Evolutionary conservation across 768 basidiomycete species (phyloP), one percentile per base, ranked within the genome.

Genomic region (Mycena crocata): DNA sequence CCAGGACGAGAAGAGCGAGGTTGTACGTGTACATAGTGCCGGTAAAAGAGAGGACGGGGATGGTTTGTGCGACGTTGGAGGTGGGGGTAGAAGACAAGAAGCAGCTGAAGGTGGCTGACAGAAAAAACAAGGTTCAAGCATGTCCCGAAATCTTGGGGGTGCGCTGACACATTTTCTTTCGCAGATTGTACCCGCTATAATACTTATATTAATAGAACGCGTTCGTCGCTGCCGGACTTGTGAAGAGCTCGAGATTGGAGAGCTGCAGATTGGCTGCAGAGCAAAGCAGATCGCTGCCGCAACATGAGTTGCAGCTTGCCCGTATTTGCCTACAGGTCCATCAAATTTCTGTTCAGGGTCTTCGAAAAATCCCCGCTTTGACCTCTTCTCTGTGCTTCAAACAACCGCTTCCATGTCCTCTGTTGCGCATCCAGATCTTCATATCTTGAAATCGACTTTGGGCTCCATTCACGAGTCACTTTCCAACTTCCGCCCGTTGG

Each of bases 401-500:
- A 14, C n/a, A n/a, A n/a, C n/a, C n/a, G n/a, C n/a, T 15, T 15
- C 14, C 15, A 66, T 67, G 59, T 48, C 52, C 26, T 45, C 17
- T 46, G 56, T n/a, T 39, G 37, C 30, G 40, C 65, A 61, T 24
- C 51, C 59, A 32, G 62, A 57, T 17, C 63, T 65, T 1, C 48
- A 57, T 48, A 5, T 46, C 10, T 56, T 69, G 9, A 44, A 35
- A 19, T 23, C 60, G 19, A 40, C 30, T 2, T 46, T 71, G 24
- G 28, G 59, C 37, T 58, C 64, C 4, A 84, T 84, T 14, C 70
- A 83, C 66, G 73, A 78, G 7, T 72, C 78, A 6, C 79, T 84
- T 7, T 73, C 78, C 19, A 73, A 75, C 31, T 84, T 82, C 61
- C 78, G 78, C n/a, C 83, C 83, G 1, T 71, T 72, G 12, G 57